Base-by-base conservation (phyloP, 176 grass and related monocot genomes). In the Ampelocalamus luodianensis region DNA sequence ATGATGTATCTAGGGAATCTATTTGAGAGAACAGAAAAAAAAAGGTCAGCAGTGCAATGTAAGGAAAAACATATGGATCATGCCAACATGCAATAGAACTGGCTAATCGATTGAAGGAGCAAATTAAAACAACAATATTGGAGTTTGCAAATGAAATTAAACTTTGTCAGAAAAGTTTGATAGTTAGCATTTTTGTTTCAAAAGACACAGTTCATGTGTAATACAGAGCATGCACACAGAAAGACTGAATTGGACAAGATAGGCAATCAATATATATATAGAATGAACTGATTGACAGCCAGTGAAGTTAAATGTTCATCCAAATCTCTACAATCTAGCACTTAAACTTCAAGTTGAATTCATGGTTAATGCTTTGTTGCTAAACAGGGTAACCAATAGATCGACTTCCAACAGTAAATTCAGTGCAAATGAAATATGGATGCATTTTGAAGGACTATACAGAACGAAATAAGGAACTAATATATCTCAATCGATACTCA, bases 291-390 rank as follows among this genome's bases (percentile, higher is more conserved):
- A 81, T 10, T 53, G 16, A 53, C 15, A 53, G 17, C 29, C 0
- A 61, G 12, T 61, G 18, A 53, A 81, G 6, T 43, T 36, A 2
- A 69, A 20, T 18, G 10, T 44, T 32, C 16, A 6, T 29, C 22
- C 11, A 55, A 50, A 18, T 53, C 15, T 74, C 24, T 45, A 46
- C 23, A 45, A 66, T 6, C 65, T 78, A 54, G 7, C 37, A 32
- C 53, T 71, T 54, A 74, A 58, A 55, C 10, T 67, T 68, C 15
- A 64, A 72, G 68, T 78, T 86, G 16, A 10, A 7, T 82, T 65
- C 26, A 78, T 17, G 26, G 6, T 46, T 4, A 39, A 46, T 58
- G 4, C 29, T 67, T 86, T 50, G 14, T 65, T 14, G 1, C 22
- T 78, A 71, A 49, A 38, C 27, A 37, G 20, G 71, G 10, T 60